These are phyloP conservation scores for Talaromyces liani DNA, from an alignment of 495 filamentous ascomycete genomes.

Conservation along the genomic window DNA sequence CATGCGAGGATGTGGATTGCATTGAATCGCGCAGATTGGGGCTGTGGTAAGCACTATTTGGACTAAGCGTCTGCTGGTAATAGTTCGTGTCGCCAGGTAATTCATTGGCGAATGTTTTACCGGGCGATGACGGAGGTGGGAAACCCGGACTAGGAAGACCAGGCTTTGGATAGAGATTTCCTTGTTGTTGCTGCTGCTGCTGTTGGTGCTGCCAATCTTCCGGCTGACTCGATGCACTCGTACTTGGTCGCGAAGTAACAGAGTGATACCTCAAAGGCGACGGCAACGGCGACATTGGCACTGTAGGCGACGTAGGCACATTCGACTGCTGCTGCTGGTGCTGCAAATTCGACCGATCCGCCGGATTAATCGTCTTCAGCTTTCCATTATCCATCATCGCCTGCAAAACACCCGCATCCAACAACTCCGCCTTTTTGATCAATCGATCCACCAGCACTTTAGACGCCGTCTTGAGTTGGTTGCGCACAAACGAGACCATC, in stretches of 20 bases:
- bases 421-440: conserved; percentile 44
- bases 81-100: neutral
- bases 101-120: conserved; percentile 3
- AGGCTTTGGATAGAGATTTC: neutral
- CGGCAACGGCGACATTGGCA: neutral
- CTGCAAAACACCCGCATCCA: conserved; percentile 62
- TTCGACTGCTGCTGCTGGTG: conserved; percentile 63
- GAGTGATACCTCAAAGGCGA: neutral
- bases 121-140: neutral
- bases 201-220: neutral
- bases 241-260: neutral
- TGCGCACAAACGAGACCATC: conserved; percentile 67
- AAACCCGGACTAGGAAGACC: neutral
- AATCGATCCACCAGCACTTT: conserved; percentile 59
- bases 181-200: neutral
- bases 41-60: neutral
- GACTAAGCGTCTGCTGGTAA: neutral
- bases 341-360: conserved; percentile 83
- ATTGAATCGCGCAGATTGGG: neutral
- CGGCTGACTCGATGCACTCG: neutral
- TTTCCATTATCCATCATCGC: conserved; percentile 88
- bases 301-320: neutral
- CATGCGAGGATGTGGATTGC: conserved; percentile 1
- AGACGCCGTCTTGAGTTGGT: conserved; percentile 65
- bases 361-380: conserved; percentile 83